These are phyloP conservation scores for Torrubiellomyces zombiae DNA, from an alignment of 2,329 filamentous ascomycete species.

Conservation along the genomic window DNA sequence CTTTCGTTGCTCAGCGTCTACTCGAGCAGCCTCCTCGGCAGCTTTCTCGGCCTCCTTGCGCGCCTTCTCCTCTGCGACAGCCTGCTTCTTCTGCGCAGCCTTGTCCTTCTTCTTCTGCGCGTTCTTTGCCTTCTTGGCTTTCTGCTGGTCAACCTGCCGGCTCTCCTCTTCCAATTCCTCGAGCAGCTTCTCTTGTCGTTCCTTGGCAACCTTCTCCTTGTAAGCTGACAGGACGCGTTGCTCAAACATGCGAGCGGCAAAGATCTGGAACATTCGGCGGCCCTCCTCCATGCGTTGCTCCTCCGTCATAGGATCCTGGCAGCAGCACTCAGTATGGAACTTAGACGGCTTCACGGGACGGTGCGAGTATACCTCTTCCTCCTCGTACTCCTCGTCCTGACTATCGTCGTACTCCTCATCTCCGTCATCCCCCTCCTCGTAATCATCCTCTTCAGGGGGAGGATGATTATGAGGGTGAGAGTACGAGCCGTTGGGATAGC, in stretches of 20 bases:
- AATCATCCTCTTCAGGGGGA: constrained; percentile 61
- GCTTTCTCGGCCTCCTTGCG: constrained; percentile 77
- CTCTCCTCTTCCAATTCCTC: constrained; percentile 83
- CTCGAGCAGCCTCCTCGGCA: constrained; percentile 63
- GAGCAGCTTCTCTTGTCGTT: constrained; percentile 78
- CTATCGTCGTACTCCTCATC: constrained; percentile 45
- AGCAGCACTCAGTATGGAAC: constrained; percentile 27
- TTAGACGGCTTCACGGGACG: constrained; percentile 21
- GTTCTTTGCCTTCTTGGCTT: constrained; percentile 85
- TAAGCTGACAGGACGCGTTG: constrained; percentile 94
- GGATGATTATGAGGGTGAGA: constrained; percentile 52
- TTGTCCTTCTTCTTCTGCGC: constrained; percentile 94
- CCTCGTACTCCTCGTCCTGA: constrained; percentile 52
- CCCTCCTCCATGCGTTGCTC: constrained; percentile 99
- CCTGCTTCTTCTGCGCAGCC: constrained; percentile 74
- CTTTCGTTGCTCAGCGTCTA: constrained; percentile 61
- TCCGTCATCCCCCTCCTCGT: constrained; percentile 49
- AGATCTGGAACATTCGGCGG: constrained; percentile 97
- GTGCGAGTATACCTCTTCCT: constrained; percentile 55
- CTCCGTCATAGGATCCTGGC: constrained; percentile 88
- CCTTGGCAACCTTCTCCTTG: constrained; percentile 85
- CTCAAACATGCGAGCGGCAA: constrained; percentile 97
- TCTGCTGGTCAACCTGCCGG: constrained; percentile 57
- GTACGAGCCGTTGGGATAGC: constrained; percentile 44
- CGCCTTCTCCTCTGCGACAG: constrained; percentile 79